These are phyloP conservation scores for Hirsutella rhossiliensis DNA, from an alignment of 2,329 filamentous ascomycete genomes.

Conservation along the genomic window DNA sequence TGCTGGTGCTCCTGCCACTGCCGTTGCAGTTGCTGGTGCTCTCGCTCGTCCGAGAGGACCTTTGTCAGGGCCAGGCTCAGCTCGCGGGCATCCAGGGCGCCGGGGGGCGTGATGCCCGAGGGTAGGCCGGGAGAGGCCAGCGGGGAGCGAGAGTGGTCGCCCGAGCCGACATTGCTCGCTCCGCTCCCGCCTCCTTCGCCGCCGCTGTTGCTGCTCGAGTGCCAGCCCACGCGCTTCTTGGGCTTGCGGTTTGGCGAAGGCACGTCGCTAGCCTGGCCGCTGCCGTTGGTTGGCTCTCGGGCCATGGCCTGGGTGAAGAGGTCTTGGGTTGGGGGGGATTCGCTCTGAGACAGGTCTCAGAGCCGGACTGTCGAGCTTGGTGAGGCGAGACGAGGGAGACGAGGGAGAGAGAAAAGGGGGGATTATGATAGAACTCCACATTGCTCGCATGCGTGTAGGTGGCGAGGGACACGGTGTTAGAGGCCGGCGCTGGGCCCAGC, in stretches of 20 bases:
- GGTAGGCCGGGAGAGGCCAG: conserved; percentile 2
- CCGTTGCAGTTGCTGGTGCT: conserved; percentile 7
- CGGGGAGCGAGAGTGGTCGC: conserved; percentile 1
- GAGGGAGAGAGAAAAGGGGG: neutral
- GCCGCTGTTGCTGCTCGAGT: conserved; percentile 16
- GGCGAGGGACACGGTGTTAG: no score
- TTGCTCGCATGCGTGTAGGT: neutral
- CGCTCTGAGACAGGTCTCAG: conserved; percentile 13
- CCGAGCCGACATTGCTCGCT: conserved; percentile 3
- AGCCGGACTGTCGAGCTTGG: neutral
- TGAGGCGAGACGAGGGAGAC: neutral
- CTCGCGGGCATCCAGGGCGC: conserved; percentile 25
- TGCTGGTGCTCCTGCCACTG: conserved; percentile 4
- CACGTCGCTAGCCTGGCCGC: conserved; percentile 14
- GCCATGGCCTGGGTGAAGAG: conserved; percentile 9
- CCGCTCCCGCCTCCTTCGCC: conserved; percentile 2
- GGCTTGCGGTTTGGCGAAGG: conserved; percentile 20
- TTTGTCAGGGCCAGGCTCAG: conserved; percentile 25
- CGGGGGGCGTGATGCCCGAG: conserved; percentile 14
- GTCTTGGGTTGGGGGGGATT: conserved; percentile 7
- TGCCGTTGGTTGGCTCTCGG: conserved; percentile 13
- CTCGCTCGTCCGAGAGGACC: conserved; percentile 21
- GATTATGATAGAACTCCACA: neutral
- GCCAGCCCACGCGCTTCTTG: conserved; percentile 29
- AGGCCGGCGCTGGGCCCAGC: no score